phyloP scores from a whole-genome alignment of 192 early-diverging fungal species.

The Rhizoclosmatium sp. region DNA sequence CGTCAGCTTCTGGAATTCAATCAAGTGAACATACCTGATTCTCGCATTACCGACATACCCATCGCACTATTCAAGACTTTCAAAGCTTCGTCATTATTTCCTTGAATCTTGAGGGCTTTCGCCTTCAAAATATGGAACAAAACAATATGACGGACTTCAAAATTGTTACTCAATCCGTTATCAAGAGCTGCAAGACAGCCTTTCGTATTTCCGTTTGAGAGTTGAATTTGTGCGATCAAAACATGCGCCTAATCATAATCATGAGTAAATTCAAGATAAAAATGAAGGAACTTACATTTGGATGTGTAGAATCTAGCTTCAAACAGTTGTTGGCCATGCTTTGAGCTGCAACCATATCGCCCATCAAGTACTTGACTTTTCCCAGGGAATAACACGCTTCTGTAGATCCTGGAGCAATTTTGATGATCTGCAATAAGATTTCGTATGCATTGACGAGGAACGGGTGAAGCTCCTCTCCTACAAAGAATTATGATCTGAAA shows the following conservation, averaged over 20 bases:
- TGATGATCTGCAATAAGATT: slow-evolving; percentile 47
- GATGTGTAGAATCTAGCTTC: slow-evolving; percentile 48
- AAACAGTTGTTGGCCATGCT: slow-evolving; percentile 41
- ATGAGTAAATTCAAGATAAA: not conserved
- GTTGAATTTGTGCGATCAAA: slow-evolving; percentile 56
- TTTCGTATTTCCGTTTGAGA: slow-evolving; percentile 40
- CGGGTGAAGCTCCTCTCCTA: slow-evolving; percentile 49
- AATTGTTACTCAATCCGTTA: slow-evolving; percentile 62
- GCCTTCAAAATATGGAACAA: slow-evolving; percentile 56
- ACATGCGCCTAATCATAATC: slow-evolving; percentile 49
- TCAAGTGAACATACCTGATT: slow-evolving; percentile 22
- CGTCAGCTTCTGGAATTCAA: not conserved
- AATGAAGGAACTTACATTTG: slow-evolving; percentile 41
- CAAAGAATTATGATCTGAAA: not conserved
- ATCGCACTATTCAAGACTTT: slow-evolving; percentile 43
- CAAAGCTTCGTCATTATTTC: slow-evolving; percentile 50
- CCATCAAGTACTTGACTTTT: slow-evolving; percentile 50
- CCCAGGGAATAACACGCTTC: slow-evolving; percentile 53
- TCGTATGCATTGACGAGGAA: slow-evolving; percentile 42
- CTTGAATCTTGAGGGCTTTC: slow-evolving; percentile 46
- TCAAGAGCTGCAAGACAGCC: slow-evolving; percentile 53
- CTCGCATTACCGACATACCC: slow-evolving; percentile 47
- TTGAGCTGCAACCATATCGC: slow-evolving; percentile 48
- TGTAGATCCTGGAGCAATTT: slow-evolving; percentile 53
- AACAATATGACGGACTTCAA: slow-evolving; percentile 56